Percentiles rank a stretch among this genome's conserved stretches.
These are phyloP conservation scores for Aspergillus udagawae DNA, from an alignment of 2,329 filamentous ascomycete genomes.

Conservation along the genomic window DNA sequence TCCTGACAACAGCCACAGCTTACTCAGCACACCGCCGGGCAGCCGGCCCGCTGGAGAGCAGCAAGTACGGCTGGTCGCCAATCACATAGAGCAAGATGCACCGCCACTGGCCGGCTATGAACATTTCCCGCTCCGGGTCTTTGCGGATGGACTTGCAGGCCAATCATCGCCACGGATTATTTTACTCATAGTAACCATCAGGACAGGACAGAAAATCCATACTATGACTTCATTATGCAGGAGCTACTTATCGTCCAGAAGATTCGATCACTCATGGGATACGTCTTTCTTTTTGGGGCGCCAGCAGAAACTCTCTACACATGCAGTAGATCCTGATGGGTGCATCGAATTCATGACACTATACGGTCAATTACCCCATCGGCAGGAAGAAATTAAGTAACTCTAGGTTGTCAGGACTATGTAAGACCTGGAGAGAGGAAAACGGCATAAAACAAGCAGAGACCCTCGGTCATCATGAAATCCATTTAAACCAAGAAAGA, in stretches of 20 bases:
- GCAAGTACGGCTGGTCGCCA: not conserved
- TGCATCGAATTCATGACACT: not conserved
- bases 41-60: conserved; percentile 2
- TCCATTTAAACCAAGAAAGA: not conserved
- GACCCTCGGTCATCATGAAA: not conserved
- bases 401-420: not conserved
- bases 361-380: not conserved
- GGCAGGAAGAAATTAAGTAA: not conserved
- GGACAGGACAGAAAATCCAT: not conserved
- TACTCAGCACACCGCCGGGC: conserved; percentile 9
- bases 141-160: conserved; percentile 12
- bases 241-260: not conserved
- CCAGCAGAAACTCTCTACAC: too few species aligned
- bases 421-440: not conserved
- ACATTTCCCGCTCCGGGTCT: conserved; percentile 18
- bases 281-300: too few species aligned
- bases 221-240: not conserved
- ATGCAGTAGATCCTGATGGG: not conserved
- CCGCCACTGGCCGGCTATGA: conserved; percentile 21
- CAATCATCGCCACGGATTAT: conserved; percentile 3
- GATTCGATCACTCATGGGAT: not conserved
- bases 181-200: not conserved
- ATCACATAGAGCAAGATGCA: conserved; percentile 2
- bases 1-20: conserved; percentile 9
- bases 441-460: not conserved